Evolutionary conservation across 257 asterid genomes (phyloP).

Genomic region (Nyctanthes arbortristis): DNA sequence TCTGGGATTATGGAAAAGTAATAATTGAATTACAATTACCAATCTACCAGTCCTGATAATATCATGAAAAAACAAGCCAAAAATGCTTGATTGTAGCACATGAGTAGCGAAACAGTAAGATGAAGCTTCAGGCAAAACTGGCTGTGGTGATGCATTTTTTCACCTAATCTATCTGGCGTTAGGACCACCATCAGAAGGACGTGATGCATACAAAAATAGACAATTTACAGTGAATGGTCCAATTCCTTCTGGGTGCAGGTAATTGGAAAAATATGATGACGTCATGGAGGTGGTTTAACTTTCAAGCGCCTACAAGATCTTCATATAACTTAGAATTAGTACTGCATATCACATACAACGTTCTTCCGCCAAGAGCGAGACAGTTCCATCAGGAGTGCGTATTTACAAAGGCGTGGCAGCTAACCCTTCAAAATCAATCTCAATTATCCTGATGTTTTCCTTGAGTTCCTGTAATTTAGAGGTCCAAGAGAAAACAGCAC

Average conservation of each 20-base stretch:
- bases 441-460: constrained; percentile 25
- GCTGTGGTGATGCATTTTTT: background rate
- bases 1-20: too few relatives aligned
- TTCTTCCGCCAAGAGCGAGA: background rate
- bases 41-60: too few relatives aligned
- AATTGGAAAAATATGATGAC: background rate
- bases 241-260: background rate
- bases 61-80: too few relatives aligned
- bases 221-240: background rate
- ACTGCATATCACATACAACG: background rate
- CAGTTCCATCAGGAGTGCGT: background rate
- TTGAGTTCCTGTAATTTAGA: constrained; percentile 31
- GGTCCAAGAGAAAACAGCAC: constrained; percentile 33
- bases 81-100: too few relatives aligned
- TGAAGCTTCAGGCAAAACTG: background rate
- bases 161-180: background rate
- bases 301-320: background rate
- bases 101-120: too few relatives aligned
- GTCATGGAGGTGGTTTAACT: background rate
- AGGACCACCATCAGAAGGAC: background rate
- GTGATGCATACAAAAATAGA: background rate
- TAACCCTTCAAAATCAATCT: constrained; percentile 29
- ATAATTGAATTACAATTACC: too few relatives aligned
- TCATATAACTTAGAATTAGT: background rate
- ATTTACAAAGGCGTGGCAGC: constrained; percentile 20